Evolutionary conservation across 2,329 filamentous ascomycete species (phyloP).

Genomic region (Akanthomyces muscarius): DNA sequence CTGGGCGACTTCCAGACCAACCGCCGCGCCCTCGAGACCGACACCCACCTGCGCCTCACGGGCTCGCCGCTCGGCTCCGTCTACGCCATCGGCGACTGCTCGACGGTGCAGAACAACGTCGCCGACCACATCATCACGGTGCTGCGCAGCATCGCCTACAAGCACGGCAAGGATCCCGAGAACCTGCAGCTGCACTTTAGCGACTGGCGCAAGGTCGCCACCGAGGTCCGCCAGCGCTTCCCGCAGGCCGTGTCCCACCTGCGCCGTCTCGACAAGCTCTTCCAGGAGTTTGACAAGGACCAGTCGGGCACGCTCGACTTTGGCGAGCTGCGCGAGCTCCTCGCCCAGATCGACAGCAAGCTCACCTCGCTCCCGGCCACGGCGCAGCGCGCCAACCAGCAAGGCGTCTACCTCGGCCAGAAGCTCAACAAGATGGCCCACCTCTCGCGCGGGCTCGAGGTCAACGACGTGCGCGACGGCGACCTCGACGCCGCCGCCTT

Average conservation of each 20-base stretch:
- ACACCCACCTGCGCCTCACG: constrained; percentile 83
- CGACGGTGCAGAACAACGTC: constrained; percentile 96
- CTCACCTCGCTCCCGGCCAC: constrained; percentile 92
- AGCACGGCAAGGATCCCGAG: constrained; percentile 84
- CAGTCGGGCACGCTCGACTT: constrained; percentile 92
- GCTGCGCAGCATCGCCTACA: constrained; percentile 83
- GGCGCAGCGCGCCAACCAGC: constrained; percentile 92
- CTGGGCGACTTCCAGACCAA: constrained; percentile 78
- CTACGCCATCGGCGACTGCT: constrained; percentile 93
- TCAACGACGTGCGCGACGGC: constrained; percentile 81
- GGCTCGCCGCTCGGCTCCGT: constrained; percentile 90
- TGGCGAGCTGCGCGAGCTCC: constrained; percentile 80
- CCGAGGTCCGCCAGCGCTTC: constrained; percentile 80
- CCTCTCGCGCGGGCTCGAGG: constrained; percentile 66
- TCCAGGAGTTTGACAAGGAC: constrained; percentile 88
- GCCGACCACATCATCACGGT: constrained; percentile 88
- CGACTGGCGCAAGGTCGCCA: constrained; percentile 84
- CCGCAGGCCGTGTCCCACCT: constrained; percentile 87
- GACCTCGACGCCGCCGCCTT: constrained; percentile 91
- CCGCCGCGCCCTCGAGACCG: constrained; percentile 86
- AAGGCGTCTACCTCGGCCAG: constrained; percentile 84
- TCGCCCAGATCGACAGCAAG: constrained; percentile 90
- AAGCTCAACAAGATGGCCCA: constrained; percentile 92
- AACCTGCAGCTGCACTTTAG: constrained; percentile 80
- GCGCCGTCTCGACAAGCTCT: constrained; percentile 84